phyloP scores from a whole-genome alignment of 345 rosid species.

The Cardamine chenopodiifolia region DNA sequence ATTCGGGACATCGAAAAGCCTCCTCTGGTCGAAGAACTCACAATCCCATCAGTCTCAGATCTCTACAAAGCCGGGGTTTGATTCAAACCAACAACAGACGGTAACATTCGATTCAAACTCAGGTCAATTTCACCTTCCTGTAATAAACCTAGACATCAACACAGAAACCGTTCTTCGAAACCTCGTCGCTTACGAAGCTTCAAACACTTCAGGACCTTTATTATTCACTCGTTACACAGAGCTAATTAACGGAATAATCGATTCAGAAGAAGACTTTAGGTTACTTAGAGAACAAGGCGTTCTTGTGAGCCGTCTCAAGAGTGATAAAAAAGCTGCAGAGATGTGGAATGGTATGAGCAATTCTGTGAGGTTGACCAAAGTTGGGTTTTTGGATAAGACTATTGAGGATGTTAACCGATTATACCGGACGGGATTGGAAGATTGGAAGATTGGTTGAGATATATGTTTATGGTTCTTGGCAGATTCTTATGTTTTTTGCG shows the following conservation, averaged over 20 bases:
- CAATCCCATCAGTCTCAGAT: conserved; percentile 68
- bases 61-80: conserved; percentile 53
- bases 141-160: conserved; percentile 59
- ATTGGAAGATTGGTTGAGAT: conserved; percentile 44
- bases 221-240: conserved; percentile 79
- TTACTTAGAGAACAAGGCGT: conserved; percentile 71
- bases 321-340: conserved; percentile 66
- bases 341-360: conserved; percentile 88
- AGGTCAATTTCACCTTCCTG: conserved; percentile 53
- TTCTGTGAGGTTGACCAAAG: conserved; percentile 66
- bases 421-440: conserved; percentile 59
- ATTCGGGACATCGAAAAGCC: conserved; percentile 39
- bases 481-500: conserved; percentile 52
- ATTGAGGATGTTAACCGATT: conserved; percentile 74
- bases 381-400: conserved; percentile 59
- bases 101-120: conserved; percentile 50
- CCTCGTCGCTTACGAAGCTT: conserved; percentile 77
- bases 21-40: conserved; percentile 67
- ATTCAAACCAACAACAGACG: conserved; percentile 48
- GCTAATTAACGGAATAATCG: conserved; percentile 75
- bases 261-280: too few species aligned
- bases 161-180: conserved; percentile 67
- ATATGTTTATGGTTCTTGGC: conserved; percentile 71
- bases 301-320: conserved; percentile 61
- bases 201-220: conserved; percentile 60